A percentile compares a stretch with the other conserved stretches of the same genome.
Evolutionary conservation across 1,139 yeast species (phyloP).

Genomic region (Geotrichum aggregatum): DNA sequence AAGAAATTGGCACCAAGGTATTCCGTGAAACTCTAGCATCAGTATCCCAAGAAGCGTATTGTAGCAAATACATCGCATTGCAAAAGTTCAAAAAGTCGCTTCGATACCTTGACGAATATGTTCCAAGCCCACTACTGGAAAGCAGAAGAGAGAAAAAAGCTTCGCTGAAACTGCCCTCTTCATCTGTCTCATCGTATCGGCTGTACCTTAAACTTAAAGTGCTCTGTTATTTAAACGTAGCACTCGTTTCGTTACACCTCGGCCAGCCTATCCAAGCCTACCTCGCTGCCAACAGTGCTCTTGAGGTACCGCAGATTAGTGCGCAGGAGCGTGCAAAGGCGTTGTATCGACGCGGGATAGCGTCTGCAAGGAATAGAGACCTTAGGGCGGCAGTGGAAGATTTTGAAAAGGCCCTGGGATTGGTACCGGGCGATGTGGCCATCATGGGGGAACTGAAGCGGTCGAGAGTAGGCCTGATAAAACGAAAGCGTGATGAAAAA

Average conservation of each 20-base stretch:
- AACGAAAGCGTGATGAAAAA: slow-evolving; percentile 65
- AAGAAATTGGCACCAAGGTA: slow-evolving; percentile 74
- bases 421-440: slow-evolving; percentile 72
- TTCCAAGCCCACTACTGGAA: slow-evolving; percentile 45
- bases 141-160: slow-evolving; percentile 26
- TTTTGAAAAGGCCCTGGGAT: slow-evolving; percentile 59
- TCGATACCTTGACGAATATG: slow-evolving; percentile 63
- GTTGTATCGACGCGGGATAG: slow-evolving; percentile 76
- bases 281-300: slow-evolving; percentile 58
- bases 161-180: no score
- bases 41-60: slow-evolving; percentile 44
- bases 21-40: slow-evolving; percentile 48
- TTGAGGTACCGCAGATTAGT: slow-evolving; percentile 54
- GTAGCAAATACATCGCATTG: slow-evolving; percentile 53
- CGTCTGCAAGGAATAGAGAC: slow-evolving; percentile 58
- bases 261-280: slow-evolving; percentile 54
- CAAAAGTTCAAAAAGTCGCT: slow-evolving; percentile 70
- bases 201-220: slow-evolving; percentile 44
- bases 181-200: no score
- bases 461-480: slow-evolving; percentile 51
- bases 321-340: slow-evolving; percentile 77
- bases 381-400: slow-evolving; percentile 67
- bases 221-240: slow-evolving; percentile 65
- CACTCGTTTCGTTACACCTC: slow-evolving; percentile 66
- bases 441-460: slow-evolving; percentile 63